Conservation (phyloP, 139 green algal species). For the Chloropicon primus region DNA sequence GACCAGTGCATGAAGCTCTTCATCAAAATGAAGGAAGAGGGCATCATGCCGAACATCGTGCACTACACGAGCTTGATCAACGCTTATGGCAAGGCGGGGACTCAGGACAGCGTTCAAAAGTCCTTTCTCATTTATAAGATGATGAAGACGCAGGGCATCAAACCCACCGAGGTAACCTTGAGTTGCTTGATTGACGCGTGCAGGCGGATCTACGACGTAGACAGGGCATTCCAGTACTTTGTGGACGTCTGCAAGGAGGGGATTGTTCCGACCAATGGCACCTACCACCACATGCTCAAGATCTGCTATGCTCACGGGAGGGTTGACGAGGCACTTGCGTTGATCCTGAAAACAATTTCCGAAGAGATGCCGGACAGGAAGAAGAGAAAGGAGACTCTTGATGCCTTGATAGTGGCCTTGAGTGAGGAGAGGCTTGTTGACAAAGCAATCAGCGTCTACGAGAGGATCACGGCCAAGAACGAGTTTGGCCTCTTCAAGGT, state of each 20-base stretch:
- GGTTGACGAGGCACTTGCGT: not conserved
- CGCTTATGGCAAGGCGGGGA: not conserved
- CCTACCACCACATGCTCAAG: not conserved
- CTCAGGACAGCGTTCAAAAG: not conserved
- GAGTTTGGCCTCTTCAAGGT: no score
- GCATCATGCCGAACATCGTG: not conserved
- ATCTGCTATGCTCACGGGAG: not conserved
- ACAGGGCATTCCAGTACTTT: not conserved
- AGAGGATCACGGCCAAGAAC: no score
- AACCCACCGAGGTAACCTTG: not conserved
- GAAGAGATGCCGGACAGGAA: no score
- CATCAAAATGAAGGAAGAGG: not conserved
- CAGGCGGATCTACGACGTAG: not conserved
- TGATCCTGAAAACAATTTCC: no score
- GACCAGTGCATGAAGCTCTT: not conserved
- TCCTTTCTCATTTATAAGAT: not conserved
- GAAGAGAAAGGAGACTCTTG: not conserved
- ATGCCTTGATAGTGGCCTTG: not conserved
- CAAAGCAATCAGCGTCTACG: no score
- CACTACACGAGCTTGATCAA: not conserved
- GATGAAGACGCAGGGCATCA: not conserved
- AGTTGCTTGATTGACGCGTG: not conserved
- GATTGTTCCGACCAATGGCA: not conserved
- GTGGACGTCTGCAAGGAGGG: not conserved
- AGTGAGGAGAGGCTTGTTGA: not conserved